Conservation (phyloP, 1,284 basidiomycete species). For the Ustilago bromivora region DNA sequence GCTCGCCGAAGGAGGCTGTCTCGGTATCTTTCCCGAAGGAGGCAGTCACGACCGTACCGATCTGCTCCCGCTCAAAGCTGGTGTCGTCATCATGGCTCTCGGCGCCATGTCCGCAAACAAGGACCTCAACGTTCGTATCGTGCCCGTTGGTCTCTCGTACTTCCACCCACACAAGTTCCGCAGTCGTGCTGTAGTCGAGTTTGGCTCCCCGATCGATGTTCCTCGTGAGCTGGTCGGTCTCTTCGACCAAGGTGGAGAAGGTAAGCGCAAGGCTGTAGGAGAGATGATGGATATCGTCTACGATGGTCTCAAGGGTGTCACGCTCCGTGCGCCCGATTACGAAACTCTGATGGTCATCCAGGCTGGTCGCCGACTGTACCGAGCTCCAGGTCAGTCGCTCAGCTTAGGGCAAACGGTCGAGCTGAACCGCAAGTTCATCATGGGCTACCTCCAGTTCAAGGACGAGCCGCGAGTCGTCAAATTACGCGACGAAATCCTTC, state of each 20-base stretch:
- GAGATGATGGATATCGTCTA: slow-evolving; percentile 93
- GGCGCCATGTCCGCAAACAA: slow-evolving; percentile 69
- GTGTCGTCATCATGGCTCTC: slow-evolving; percentile 70
- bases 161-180: slow-evolving; percentile 70
- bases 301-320: slow-evolving; percentile 96
- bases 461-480: slow-evolving; percentile 90
- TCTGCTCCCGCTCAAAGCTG: slow-evolving; percentile 68
- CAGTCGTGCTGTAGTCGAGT: slow-evolving; percentile 84
- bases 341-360: slow-evolving; percentile 99
- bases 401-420: slow-evolving; percentile 97
- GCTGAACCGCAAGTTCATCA: slow-evolving; percentile 91
- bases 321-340: slow-evolving; percentile 94
- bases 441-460: slow-evolving; percentile 91
- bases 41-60: slow-evolving; percentile 70
- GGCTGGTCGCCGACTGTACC: slow-evolving; percentile 93
- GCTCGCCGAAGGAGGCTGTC: slow-evolving; percentile 86
- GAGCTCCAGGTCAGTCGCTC: slow-evolving; percentile 91
- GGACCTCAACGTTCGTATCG: slow-evolving; percentile 65
- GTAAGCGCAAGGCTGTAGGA: slow-evolving; percentile 90
- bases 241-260: slow-evolving; percentile 88
- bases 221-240: slow-evolving; percentile 85
- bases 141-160: slow-evolving; percentile 69
- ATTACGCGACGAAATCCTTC: slow-evolving; percentile 84
- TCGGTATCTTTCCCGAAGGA: slow-evolving; percentile 69
- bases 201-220: slow-evolving; percentile 90